Evolutionary conservation across 805 yeast species (phyloP).

Genomic region (Kodamaea nitidulidarum): DNA sequence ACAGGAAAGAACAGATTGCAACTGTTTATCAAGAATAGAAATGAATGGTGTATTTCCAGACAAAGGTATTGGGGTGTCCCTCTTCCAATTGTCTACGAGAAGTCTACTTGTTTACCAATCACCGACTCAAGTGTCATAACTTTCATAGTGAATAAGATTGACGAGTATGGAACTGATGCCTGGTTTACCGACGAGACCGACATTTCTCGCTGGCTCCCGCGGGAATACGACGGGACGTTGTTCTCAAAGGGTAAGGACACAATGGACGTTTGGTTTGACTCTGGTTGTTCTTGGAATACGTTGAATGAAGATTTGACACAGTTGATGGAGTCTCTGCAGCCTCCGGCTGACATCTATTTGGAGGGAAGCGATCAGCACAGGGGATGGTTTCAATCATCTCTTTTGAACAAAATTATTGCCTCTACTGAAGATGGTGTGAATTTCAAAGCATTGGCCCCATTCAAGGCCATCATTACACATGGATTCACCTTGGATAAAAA

Average conservation of each 20-base stretch:
- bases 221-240: constrained; percentile 37
- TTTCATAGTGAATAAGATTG: constrained; percentile 55
- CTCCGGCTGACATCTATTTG: constrained; percentile 70
- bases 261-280: constrained; percentile 99
- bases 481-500: constrained; percentile 88
- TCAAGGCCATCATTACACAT: constrained; percentile 74
- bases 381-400: constrained; percentile 97
- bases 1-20: constrained; percentile 66
- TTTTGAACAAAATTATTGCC: constrained; percentile 66
- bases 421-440: constrained; percentile 40
- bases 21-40: constrained; percentile 71
- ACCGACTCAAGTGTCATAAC: constrained; percentile 53
- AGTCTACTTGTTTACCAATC: constrained; percentile 59
- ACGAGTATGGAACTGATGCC: constrained; percentile 59
- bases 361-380: constrained; percentile 99
- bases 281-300: constrained; percentile 88
- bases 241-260: constrained; percentile 78
- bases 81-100: constrained; percentile 72
- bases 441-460: constrained; percentile 51
- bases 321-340: constrained; percentile 20
- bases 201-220: constrained; percentile 73
- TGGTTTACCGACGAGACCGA: constrained; percentile 68
- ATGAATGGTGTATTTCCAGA: constrained; percentile 97
- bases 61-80: constrained; percentile 99
- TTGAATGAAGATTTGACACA: constrained; percentile 42